Conservation (phyloP, 306 rosid species). For the Mucuna pruriens region DNA sequence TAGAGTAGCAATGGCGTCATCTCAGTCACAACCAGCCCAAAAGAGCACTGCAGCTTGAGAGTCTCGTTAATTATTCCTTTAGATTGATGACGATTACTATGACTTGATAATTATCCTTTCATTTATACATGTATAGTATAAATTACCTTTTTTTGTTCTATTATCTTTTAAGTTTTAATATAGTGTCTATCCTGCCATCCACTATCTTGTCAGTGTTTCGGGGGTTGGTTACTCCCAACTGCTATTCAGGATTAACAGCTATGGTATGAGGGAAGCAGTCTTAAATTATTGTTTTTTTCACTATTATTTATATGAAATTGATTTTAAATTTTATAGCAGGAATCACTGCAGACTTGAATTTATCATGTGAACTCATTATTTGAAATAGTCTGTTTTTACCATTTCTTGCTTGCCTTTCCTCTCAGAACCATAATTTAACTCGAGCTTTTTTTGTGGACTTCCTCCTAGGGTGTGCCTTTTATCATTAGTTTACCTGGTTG, state of each 20-base stretch:
- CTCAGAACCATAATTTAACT: not conserved
- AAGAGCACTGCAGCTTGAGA: not conserved
- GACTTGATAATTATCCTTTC: not conserved
- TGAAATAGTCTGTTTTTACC: not conserved
- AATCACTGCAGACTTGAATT: not conserved
- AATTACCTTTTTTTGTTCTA: not conserved
- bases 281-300: not conserved
- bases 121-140: not conserved
- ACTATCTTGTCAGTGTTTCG: too few species aligned
- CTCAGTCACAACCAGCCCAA: not conserved
- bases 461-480: not conserved
- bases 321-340: not conserved
- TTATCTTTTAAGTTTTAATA: not conserved
- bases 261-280: not conserved
- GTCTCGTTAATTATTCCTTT: not conserved
- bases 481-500: not conserved
- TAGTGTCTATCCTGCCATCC: too few species aligned
- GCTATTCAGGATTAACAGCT: not conserved
- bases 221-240: too few species aligned
- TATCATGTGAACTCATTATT: not conserved
- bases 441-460: not conserved
- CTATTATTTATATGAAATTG: too few species aligned
- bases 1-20: not conserved
- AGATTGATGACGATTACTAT: not conserved
- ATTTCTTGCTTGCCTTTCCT: not conserved